Base-by-base conservation (phyloP, 2,329 filamentous ascomycete genomes). In the Alternaria rosae region DNA sequence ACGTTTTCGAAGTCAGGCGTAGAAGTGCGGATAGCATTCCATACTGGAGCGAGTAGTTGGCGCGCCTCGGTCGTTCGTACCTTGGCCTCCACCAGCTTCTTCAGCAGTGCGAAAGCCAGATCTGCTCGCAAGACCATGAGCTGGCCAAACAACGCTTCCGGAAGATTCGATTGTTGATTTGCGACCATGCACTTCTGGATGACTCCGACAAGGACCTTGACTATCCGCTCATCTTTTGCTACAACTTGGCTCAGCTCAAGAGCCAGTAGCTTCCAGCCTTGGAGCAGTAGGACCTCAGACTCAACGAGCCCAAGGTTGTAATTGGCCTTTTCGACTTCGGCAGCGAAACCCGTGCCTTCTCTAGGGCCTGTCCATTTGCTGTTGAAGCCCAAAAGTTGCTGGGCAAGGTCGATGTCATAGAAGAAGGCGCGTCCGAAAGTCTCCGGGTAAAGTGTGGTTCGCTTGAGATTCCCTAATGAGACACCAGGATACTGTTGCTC, bases 251-350 rank as follows among this genome's bases (percentile, higher is more conserved):
- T 92, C 51, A 99, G 85, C 73, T 97, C 94, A 52, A 95, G 85
- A 13, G 94, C 87, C 9, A 99, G 85, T 61, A 92, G 89, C 77
- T 96, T 94, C 93, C 94, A 98, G 57, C 92, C 91, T 70, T 92
- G 89, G 66, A 97, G 91, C 17, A 99, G 87, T 44, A 89, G 87
- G 67, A 95, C 90, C 82, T 99, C 93, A 23, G 94, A 92, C 77
- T 98, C 93, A 32, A 99, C 93, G 32, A 97, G 84, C 23, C 94
- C 97, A 54, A 99, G 79, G 78, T 99, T 98, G 65, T 91, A 83
- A 78, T 99, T 99, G 43, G 94, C 95, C 63, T 89, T 89, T 72
- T 90, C 87, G 80, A 99, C 90, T 76, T 99, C 95, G 51, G 87
- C 86, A 64, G 87, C 86, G 80, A 97, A 97, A 0, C 94, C 94